These are phyloP conservation scores for Annulohypoxylon maeteangense DNA, from an alignment of 495 filamentous ascomycete genomes.

Conservation along the genomic window DNA sequence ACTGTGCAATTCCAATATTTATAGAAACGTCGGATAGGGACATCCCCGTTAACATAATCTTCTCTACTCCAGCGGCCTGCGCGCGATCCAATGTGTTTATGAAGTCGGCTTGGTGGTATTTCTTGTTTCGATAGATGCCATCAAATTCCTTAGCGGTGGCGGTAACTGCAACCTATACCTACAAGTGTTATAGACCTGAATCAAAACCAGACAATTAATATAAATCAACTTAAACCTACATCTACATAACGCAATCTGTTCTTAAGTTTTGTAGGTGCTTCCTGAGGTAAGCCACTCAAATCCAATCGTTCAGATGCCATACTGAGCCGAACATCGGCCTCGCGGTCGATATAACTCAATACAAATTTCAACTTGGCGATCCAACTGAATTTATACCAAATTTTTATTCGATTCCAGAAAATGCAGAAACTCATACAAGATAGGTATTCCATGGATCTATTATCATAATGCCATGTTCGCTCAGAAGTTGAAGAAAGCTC, in stretches of 20 bases:
- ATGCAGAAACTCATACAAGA: too few relatives aligned
- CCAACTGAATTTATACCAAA: not conserved
- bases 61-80: conserved; percentile 70
- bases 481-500: not conserved
- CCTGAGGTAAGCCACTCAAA: conserved; percentile 15
- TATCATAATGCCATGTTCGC: not conserved
- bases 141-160: conserved; percentile 57
- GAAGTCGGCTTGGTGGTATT: conserved; percentile 75
- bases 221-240: not conserved
- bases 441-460: not conserved
- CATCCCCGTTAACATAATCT: conserved; percentile 84
- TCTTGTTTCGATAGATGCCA: conserved; percentile 76
- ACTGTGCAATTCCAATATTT: conserved; percentile 69
- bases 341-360: not conserved
- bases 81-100: conserved; percentile 74
- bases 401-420: not conserved
- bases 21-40: conserved; percentile 60
- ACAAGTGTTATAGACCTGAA: conserved; percentile 4
- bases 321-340: too few relatives aligned
- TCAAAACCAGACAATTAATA: not conserved
- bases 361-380: not conserved
- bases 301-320: conserved; percentile 18
- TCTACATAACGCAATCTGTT: conserved; percentile 18
- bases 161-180: conserved; percentile 30
- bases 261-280: not conserved